Conservation (phyloP, 352 stramenopile species). For the Aphanomyces stellatus region DNA sequence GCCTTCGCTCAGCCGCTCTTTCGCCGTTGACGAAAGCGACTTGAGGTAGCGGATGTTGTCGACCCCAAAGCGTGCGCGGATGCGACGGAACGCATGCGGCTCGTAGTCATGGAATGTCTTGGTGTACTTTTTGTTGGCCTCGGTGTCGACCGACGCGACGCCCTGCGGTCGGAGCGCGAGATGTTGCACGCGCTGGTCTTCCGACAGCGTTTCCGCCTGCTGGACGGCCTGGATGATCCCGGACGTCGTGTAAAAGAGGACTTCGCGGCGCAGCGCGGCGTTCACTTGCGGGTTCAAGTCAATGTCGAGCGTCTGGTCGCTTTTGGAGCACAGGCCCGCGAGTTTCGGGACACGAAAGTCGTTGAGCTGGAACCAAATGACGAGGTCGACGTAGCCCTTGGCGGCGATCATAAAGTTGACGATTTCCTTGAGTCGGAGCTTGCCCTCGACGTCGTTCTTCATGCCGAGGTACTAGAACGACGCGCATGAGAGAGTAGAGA, state of each 20-base stretch:
- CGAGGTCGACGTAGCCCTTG: slow-evolving; percentile 82
- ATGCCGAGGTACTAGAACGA: slow-evolving; percentile 43
- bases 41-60: slow-evolving; percentile 77
- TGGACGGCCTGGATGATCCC: slow-evolving; percentile 84
- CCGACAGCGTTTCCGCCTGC: slow-evolving; percentile 57
- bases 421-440: slow-evolving; percentile 49
- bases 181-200: slow-evolving; percentile 75
- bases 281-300: slow-evolving; percentile 86
- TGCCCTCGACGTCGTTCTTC: slow-evolving; percentile 40
- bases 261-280: slow-evolving; percentile 70
- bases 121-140: slow-evolving; percentile 22
- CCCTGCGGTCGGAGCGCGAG: slow-evolving; percentile 65
- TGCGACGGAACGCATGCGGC: slow-evolving; percentile 81
- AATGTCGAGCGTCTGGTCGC: slow-evolving; percentile 56
- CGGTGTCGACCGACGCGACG: neutral
- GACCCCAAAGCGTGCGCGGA: slow-evolving; percentile 79
- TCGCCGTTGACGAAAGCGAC: slow-evolving; percentile 74
- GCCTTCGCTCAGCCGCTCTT: slow-evolving; percentile 83
- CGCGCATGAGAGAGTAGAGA: neutral
- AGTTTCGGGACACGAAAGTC: slow-evolving; percentile 78
- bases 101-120: slow-evolving; percentile 87
- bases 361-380: slow-evolving; percentile 85
- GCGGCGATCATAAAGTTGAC: slow-evolving; percentile 82
- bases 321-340: slow-evolving; percentile 40
- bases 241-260: slow-evolving; percentile 87